Evolutionary conservation across 2,329 filamentous ascomycete species (phyloP).

Genomic region (Talaromyces verruculosus): DNA sequence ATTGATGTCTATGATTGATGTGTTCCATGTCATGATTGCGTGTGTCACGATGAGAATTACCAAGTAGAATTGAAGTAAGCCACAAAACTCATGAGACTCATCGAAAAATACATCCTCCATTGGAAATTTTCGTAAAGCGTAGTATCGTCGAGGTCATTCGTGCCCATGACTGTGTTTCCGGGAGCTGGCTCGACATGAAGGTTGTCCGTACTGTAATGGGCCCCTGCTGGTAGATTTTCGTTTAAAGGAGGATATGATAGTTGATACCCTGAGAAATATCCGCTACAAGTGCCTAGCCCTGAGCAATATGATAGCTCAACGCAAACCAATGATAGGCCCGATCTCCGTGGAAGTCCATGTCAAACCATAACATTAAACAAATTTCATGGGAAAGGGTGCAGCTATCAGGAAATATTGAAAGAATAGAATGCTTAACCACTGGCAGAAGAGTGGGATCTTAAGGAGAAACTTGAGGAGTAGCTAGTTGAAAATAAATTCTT

Average conservation of each 20-base stretch:
- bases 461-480: neutral
- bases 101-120: neutral
- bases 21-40: neutral
- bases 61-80: neutral
- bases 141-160: too few relatives aligned
- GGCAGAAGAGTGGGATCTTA: neutral
- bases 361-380: neutral
- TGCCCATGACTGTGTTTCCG: too few relatives aligned
- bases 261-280: too few relatives aligned
- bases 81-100: neutral
- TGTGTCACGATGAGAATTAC: neutral
- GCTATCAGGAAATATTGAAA: neutral
- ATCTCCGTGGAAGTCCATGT: neutral
- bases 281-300: neutral
- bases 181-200: too few relatives aligned
- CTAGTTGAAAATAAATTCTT: neutral
- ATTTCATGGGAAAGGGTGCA: neutral
- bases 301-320: neutral
- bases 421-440: neutral
- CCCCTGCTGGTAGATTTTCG: too few relatives aligned
- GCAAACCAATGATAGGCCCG: neutral
- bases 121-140: neutral
- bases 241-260: too few relatives aligned
- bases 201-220: too few relatives aligned
- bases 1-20: neutral